phyloP scores from a whole-genome alignment of 345 rosid genomes.

The Camelina hispida region DNA sequence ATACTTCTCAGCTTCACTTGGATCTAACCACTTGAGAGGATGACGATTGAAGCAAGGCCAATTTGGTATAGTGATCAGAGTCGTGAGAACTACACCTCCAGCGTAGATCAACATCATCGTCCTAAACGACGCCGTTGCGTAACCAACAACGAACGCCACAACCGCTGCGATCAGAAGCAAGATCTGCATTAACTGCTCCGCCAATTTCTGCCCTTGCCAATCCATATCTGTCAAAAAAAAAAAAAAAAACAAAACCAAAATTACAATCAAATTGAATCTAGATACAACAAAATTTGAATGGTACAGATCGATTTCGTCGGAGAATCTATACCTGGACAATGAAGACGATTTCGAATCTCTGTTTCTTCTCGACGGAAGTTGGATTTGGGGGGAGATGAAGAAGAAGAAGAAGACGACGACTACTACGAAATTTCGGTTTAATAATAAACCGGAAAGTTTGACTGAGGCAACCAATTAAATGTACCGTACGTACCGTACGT shows the following conservation, averaged over 20 bases:
- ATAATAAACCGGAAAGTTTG: constrained; percentile 27
- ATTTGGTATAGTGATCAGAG: constrained; percentile 76
- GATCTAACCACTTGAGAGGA: constrained; percentile 86
- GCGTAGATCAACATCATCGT: constrained; percentile 77
- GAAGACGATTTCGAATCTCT: too few species aligned
- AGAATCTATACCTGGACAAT: too few species aligned
- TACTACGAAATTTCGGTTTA: neutral
- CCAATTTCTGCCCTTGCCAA: constrained; percentile 97
- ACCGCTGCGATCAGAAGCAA: constrained; percentile 68
- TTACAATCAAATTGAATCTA: neutral
- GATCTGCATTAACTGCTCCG: constrained; percentile 94
- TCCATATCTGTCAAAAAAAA: constrained; percentile 56
- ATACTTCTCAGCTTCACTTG: constrained; percentile 76
- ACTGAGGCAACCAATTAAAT: constrained; percentile 2
- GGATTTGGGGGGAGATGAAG: neutral
- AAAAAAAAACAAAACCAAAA: neutral
- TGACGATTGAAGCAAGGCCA: constrained; percentile 90
- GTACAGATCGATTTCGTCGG: neutral
- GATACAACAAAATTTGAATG: constrained; percentile 1
- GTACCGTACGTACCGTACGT: neutral
- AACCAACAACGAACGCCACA: constrained; percentile 60
- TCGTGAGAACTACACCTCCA: constrained; percentile 72
- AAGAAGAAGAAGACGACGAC: constrained; percentile 11
- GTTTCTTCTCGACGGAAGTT: neutral
- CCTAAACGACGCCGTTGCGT: constrained; percentile 67